Conservation (phyloP, 129 eudicot species). For the Silybum marianum region DNA sequence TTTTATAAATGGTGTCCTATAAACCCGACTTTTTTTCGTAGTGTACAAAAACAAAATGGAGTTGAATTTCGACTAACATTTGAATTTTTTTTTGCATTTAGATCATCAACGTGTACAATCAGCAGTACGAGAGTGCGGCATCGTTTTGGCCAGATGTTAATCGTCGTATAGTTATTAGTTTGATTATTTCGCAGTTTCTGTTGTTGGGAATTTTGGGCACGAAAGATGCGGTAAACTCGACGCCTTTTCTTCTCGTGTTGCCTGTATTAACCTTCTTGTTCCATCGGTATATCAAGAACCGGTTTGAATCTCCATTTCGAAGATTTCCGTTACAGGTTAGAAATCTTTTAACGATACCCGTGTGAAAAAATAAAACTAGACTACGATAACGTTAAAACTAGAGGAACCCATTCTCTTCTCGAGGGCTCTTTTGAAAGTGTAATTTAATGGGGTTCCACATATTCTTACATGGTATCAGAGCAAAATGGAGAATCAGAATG, state of each 20-base stretch:
- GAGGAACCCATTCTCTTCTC: no score
- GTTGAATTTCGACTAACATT: slow-evolving; percentile 26
- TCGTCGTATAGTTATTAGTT: slow-evolving; percentile 67
- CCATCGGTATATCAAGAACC: slow-evolving; percentile 76
- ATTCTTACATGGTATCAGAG: no score
- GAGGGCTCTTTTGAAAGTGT: neutral
- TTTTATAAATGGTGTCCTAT: slow-evolving; percentile 30
- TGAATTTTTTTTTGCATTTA: slow-evolving; percentile 14
- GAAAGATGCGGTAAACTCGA: slow-evolving; percentile 50
- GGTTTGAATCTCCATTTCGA: slow-evolving; percentile 74
- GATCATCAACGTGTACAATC: slow-evolving; percentile 92
- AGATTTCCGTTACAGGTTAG: slow-evolving; percentile 87
- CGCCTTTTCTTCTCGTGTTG: slow-evolving; percentile 62
- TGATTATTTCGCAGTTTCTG: slow-evolving; percentile 76
- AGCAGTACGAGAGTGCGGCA: slow-evolving; percentile 94
- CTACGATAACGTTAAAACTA: neutral
- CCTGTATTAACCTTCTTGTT: slow-evolving; percentile 88
- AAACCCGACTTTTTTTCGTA: slow-evolving; percentile 42
- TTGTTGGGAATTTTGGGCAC: slow-evolving; percentile 85
- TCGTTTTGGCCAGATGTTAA: slow-evolving; percentile 94
- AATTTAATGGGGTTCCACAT: no score
- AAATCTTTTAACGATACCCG: slow-evolving; percentile 2
- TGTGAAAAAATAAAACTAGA: slow-evolving; percentile 4
- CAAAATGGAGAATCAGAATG: no score
- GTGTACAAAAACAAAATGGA: slow-evolving; percentile 10